These are phyloP conservation scores for Coix lacrymajobi DNA, from an alignment of 176 grass and related monocot species.

Conservation along the genomic window DNA sequence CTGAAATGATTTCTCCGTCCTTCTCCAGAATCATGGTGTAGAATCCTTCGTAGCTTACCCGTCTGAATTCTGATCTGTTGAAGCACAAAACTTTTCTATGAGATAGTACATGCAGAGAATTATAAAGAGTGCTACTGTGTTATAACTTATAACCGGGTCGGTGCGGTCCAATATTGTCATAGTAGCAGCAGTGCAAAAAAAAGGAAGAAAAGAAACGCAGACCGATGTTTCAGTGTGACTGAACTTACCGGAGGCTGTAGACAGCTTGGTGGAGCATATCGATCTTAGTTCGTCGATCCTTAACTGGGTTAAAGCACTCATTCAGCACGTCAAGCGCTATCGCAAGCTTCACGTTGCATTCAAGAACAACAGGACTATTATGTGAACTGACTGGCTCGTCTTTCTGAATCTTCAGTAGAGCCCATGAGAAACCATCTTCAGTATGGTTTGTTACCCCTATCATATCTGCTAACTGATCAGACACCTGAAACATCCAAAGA, in stretches of 20 bases:
- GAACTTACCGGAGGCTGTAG: constrained; percentile 54
- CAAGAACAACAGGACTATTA: constrained; percentile 19
- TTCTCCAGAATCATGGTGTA: constrained; percentile 71
- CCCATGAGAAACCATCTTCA: constrained; percentile 58
- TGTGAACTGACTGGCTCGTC: not conserved
- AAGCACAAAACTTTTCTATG: not conserved
- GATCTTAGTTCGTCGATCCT: constrained; percentile 52
- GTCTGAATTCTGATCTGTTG: constrained; percentile 59
- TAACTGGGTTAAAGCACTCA: constrained; percentile 71
- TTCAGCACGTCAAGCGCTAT: constrained; percentile 56
- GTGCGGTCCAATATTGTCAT: not conserved
- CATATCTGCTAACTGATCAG: constrained; percentile 47
- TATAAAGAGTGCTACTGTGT: not conserved
- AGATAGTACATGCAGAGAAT: not conserved
- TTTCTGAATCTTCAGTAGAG: constrained; percentile 49
- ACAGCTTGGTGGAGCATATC: constrained; percentile 72
- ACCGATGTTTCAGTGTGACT: not conserved
- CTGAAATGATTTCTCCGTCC: constrained; percentile 58
- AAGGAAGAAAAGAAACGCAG: not conserved
- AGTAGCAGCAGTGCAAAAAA: not conserved
- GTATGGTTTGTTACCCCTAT: constrained; percentile 33
- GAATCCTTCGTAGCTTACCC: constrained; percentile 70
- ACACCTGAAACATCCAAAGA: constrained; percentile 39
- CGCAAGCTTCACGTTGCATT: constrained; percentile 46
- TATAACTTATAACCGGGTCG: not conserved